These are phyloP conservation scores for Pecoramyces ruminantium DNA, from an alignment of 192 early-diverging fungal genomes.

Conservation along the genomic window DNA sequence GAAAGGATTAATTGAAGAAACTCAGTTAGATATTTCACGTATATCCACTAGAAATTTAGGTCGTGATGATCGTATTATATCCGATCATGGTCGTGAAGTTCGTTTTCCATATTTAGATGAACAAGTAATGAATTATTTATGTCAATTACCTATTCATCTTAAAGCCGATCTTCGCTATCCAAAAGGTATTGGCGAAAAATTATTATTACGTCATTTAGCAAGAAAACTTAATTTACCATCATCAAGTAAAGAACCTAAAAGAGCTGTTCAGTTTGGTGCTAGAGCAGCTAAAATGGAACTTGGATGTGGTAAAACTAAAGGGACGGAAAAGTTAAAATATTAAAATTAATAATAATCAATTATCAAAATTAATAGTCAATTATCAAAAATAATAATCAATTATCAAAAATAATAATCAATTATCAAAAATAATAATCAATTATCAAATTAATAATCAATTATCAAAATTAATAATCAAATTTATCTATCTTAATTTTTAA, in stretches of 20 bases:
- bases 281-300: conserved; percentile 81
- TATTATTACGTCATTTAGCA: conserved; percentile 63
- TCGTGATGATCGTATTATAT: conserved; percentile 82
- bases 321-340: neutral
- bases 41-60: conserved; percentile 79
- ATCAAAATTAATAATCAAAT: too few species aligned
- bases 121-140: conserved; percentile 45
- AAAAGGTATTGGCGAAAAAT: conserved; percentile 76
- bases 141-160: conserved; percentile 46
- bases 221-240: conserved; percentile 37
- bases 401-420: too few species aligned
- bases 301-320: conserved; percentile 9
- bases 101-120: conserved; percentile 74
- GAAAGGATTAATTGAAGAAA: neutral
- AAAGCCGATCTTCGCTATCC: conserved; percentile 70
- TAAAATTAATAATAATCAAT: too few species aligned
- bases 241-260: conserved; percentile 44
- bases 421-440: too few species aligned
- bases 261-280: conserved; percentile 96
- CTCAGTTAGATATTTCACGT: conserved; percentile 61
- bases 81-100: conserved; percentile 20
- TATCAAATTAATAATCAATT: too few species aligned
- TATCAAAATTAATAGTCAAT: too few species aligned
- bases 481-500: too few species aligned
- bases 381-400: too few species aligned